Percentiles rank a stretch among this genome's conserved stretches.
phyloP scores from a whole-genome alignment of 2,329 filamentous ascomycete species.

The Xylariaceae sp. region DNA sequence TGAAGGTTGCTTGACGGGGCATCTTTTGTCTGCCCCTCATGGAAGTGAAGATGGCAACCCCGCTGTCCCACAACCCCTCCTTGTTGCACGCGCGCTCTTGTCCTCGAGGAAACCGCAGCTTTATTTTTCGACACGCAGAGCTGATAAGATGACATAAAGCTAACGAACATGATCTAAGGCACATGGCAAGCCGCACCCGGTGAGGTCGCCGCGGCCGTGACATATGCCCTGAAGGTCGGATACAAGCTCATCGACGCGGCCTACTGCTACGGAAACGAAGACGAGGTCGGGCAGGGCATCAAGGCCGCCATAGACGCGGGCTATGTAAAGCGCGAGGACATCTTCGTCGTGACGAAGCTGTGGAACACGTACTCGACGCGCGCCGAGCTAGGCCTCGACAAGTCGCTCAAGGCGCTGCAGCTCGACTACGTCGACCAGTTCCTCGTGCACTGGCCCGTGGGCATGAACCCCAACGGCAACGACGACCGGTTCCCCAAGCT shows the following conservation, averaged over 20 bases:
- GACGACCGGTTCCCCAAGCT: constrained; percentile 77
- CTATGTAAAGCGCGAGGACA: constrained; percentile 74
- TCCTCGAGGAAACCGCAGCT: background rate
- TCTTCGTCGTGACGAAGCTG: constrained; percentile 86
- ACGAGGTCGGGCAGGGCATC: constrained; percentile 80
- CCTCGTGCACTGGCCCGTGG: constrained; percentile 83
- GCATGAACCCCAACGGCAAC: constrained; percentile 79
- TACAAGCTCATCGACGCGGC: constrained; percentile 73
- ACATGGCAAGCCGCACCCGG: constrained; percentile 70
- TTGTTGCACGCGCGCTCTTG: too few relatives aligned
- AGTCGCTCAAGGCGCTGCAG: constrained; percentile 75
- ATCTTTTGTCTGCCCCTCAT: background rate
- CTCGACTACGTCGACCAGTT: constrained; percentile 84
- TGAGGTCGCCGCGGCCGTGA: constrained; percentile 64
- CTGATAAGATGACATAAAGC: background rate
- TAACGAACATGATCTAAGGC: constrained; percentile 49
- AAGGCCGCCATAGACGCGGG: constrained; percentile 74
- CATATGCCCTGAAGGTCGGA: constrained; percentile 62
- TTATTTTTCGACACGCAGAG: too few relatives aligned
- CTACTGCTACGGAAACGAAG: constrained; percentile 82
- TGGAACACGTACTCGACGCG: constrained; percentile 81
- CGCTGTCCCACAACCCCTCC: background rate
- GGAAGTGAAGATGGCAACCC: background rate
- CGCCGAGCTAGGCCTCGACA: constrained; percentile 72
- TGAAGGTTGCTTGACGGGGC: too few relatives aligned